Percentiles rank a stretch among this genome's conserved stretches.
Conservation (phyloP, 352 stramenopile species). For the Salisapilia sapeloensis region DNA sequence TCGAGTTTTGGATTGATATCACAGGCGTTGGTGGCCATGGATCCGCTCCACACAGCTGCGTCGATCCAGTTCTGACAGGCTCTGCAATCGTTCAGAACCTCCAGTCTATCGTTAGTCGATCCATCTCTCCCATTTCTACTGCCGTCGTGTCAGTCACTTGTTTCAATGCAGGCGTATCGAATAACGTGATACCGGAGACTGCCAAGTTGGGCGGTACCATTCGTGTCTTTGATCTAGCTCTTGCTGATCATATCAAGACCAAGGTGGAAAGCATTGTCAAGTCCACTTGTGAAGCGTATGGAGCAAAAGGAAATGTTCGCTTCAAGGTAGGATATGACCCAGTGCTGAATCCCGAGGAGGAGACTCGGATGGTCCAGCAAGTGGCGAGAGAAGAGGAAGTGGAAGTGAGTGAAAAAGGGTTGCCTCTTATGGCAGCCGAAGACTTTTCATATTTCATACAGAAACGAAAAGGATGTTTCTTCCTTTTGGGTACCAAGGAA, state of each 20-base stretch:
- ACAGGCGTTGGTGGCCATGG: slow-evolving; percentile 87
- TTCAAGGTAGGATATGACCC: slow-evolving; percentile 60
- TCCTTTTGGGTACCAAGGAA: slow-evolving; percentile 72
- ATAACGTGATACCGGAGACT: slow-evolving; percentile 88
- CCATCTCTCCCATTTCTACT: slow-evolving; percentile 79
- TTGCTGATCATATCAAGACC: slow-evolving; percentile 64
- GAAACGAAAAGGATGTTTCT: slow-evolving; percentile 70
- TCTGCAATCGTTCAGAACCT: slow-evolving; percentile 83
- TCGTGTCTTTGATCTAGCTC: slow-evolving; percentile 80
- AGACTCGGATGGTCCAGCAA: slow-evolving; percentile 64
- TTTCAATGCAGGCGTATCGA: slow-evolving; percentile 83
- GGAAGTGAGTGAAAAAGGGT: slow-evolving; percentile 58
- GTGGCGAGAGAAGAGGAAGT: slow-evolving; percentile 49
- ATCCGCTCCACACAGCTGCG: slow-evolving; percentile 81
- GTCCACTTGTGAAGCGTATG: slow-evolving; percentile 69
- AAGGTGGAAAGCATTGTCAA: slow-evolving; percentile 74
- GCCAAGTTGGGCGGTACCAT: slow-evolving; percentile 84
- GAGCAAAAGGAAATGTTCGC: slow-evolving; percentile 39
- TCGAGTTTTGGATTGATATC: slow-evolving; percentile 88
- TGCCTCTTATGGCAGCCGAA: slow-evolving; percentile 88
- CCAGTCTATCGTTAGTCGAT: slow-evolving; percentile 87
- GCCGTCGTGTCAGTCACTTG: slow-evolving; percentile 86
- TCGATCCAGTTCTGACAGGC: slow-evolving; percentile 86
- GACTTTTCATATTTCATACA: slow-evolving; percentile 88
- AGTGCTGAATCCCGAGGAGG: slow-evolving; percentile 61